phyloP scores from a whole-genome alignment of 805 yeast species.

The Hyphopichia homilentoma region DNA sequence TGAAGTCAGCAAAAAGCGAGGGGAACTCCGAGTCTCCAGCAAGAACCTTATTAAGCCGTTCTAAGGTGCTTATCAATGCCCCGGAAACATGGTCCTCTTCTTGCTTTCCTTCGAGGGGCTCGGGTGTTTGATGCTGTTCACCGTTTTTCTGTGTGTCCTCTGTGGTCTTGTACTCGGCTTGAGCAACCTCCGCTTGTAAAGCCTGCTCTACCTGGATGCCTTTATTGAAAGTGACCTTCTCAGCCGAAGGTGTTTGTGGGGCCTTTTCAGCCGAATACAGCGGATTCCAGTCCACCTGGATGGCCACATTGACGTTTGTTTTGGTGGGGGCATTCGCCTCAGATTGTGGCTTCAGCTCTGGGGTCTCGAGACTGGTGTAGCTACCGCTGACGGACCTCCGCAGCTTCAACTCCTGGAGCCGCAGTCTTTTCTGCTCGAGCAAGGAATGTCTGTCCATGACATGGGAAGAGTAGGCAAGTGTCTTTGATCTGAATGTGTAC shows the following conservation, averaged over 20 bases:
- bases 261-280: background rate
- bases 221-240: conserved; percentile 15
- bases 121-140: conserved; percentile 2
- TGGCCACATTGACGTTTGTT: conserved; percentile 24
- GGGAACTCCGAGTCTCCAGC: conserved; percentile 6
- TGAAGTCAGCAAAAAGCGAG: conserved; percentile 1
- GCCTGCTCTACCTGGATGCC: conserved; percentile 16
- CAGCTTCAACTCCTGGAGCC: conserved; percentile 24
- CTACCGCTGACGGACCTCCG: conserved; percentile 8
- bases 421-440: conserved; percentile 37
- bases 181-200: background rate
- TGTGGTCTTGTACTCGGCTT: background rate
- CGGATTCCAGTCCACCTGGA: conserved; percentile 28
- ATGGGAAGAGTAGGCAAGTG: background rate
- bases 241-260: conserved; percentile 6
- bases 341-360: background rate
- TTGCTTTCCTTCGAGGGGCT: conserved; percentile 15
- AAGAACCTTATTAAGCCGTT: conserved; percentile 17
- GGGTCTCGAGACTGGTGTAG: conserved; percentile 28
- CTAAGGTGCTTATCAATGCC: conserved; percentile 18
- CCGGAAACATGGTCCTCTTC: conserved; percentile 8
- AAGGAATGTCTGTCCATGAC: conserved; percentile 34
- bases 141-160: background rate
- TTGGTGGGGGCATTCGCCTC: too few species aligned
- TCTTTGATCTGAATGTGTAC: background rate